These are phyloP conservation scores for Agastache rugosa DNA, from an alignment of 257 asterid genomes.

Conservation along the genomic window DNA sequence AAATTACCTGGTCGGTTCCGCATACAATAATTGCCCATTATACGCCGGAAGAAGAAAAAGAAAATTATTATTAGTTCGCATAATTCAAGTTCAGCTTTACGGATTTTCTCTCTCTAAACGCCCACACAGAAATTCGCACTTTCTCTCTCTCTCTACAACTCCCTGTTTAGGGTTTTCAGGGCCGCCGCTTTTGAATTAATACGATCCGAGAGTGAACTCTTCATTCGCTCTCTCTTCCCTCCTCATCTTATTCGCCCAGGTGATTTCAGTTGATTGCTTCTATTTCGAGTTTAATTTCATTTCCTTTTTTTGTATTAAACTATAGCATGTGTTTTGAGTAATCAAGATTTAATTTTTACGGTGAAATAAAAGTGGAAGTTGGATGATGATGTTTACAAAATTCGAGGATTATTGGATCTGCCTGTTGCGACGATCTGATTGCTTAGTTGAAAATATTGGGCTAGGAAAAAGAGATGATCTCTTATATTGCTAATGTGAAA, in stretches of 20 bases:
- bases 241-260: slow-evolving; percentile 32
- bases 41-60: neutral
- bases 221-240: slow-evolving; percentile 28
- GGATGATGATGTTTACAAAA: neutral
- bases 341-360: neutral
- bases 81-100: slow-evolving; percentile 37
- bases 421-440: slow-evolving; percentile 32
- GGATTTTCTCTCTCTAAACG: slow-evolving; percentile 33
- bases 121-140: neutral
- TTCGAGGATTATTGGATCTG: slow-evolving; percentile 34
- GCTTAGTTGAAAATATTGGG: slow-evolving; percentile 2
- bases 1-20: slow-evolving; percentile 38
- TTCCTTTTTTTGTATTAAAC: neutral
- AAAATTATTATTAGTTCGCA: slow-evolving; percentile 24
- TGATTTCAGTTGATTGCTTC: slow-evolving; percentile 26
- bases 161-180: slow-evolving; percentile 47
- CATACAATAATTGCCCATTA: slow-evolving; percentile 37
- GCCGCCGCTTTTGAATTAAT: slow-evolving; percentile 46
- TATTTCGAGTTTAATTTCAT: neutral
- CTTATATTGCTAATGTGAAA: slow-evolving; percentile 2
- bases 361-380: neutral
- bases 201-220: slow-evolving; percentile 39
- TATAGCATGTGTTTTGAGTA: neutral
- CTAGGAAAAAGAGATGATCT: slow-evolving; percentile 21
- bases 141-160: slow-evolving; percentile 38